Base-by-base conservation (phyloP, 306 rosid genomes). In the Crotalaria pallida region DNA sequence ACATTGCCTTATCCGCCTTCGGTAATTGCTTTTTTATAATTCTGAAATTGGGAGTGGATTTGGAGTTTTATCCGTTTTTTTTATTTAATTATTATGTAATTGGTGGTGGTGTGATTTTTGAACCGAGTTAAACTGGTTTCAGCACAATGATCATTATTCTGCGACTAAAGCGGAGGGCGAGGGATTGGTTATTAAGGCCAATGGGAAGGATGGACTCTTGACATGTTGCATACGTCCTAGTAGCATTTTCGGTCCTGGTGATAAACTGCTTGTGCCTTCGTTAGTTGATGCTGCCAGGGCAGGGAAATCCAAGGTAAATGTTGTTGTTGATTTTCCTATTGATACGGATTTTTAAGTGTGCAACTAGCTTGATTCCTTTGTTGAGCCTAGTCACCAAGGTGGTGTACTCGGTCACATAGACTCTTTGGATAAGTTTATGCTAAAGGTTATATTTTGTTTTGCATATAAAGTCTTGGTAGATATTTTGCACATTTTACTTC, bases 191-290 rank as follows among this genome's bases (percentile, higher is more conserved):
- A 79, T 91, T 52, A 91, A 91, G 82, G 78, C 99, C 18, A 89
- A 89, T 59, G 99, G 96, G 62, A 82, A 71, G 63, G 55, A 74
- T 57, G 97, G 97, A 72, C 96, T 95, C 76, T 76, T 87, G 48
- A 89, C 99, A 0, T 95, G 99, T 79, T 89, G 96, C 85, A 77
- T 95, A 56, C 97, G 99, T 48, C 99, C 99, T 43, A 95, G 99
- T 71, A 78, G 97, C 79, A 89, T 95, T 60, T 95, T 95, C 66
- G 99, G 97, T 29, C 96, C 99, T 11, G 99, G 99, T 65, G 99
- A 91, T 79, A 89, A 56, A 81, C 74, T 95, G 70, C 65, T 95
- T 58, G 90, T 90, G 69, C 99, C 97, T 19, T 87, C 96, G 23
- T 69, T 91, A 74, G 83, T 89, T 66, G 87, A 68, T 63, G 86